Evolutionary conservation across 1,284 basidiomycete genomes (phyloP).

Genomic region (Tilletia horrida): DNA sequence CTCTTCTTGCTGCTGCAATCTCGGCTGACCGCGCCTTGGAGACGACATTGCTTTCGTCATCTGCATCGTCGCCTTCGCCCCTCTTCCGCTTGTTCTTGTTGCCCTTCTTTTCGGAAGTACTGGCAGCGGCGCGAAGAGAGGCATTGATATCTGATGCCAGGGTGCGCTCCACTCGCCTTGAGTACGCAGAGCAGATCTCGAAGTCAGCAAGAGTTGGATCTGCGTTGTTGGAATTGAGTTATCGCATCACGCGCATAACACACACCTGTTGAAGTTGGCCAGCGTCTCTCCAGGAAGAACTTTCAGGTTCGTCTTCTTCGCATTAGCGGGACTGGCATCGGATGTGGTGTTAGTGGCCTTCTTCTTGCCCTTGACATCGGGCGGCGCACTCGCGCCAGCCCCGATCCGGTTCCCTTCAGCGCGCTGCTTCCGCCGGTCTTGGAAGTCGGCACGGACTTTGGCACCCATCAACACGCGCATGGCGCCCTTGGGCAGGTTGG

Average conservation of each 20-base stretch:
- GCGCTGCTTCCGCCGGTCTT: neutral
- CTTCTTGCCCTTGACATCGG: slow-evolving; percentile 1
- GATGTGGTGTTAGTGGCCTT: too few species aligned
- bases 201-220: neutral
- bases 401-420: neutral
- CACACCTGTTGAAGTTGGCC: slow-evolving; percentile 13
- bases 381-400: neutral
- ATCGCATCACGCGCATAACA: neutral
- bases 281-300: slow-evolving; percentile 8
- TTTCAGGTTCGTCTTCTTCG: neutral
- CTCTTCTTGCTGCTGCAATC: neutral
- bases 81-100: slow-evolving; percentile 9
- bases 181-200: too few species aligned
- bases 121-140: slow-evolving; percentile 2
- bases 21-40: neutral
- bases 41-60: neutral
- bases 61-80: neutral
- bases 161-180: slow-evolving; percentile 8
- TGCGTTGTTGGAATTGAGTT: too few species aligned
- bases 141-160: slow-evolving; percentile 4
- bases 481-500: neutral
- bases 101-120: slow-evolving; percentile 7
- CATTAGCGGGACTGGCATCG: neutral
- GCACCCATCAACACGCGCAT: slow-evolving; percentile 14
- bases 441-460: neutral